Conservation (phyloP, 148 eudicot species). For the Chenopodium suecicum region DNA sequence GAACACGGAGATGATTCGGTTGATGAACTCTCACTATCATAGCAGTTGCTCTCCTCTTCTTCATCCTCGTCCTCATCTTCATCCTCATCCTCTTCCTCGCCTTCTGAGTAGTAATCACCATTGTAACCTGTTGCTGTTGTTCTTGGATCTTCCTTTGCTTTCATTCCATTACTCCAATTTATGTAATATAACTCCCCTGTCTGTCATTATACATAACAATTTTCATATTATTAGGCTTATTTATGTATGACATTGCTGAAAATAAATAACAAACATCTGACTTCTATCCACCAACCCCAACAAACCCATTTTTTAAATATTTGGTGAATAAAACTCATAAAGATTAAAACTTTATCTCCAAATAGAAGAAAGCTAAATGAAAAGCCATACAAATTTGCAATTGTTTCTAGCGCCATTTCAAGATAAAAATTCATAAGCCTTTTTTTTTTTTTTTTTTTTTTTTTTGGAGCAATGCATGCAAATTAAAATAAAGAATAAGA, state of each 20-base stretch:
- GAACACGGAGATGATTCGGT: slow-evolving; percentile 46
- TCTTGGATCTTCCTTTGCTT: slow-evolving; percentile 62
- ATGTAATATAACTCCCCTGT: slow-evolving; percentile 87
- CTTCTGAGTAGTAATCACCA: slow-evolving; percentile 35
- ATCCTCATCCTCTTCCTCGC: slow-evolving; percentile 26
- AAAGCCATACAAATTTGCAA: background rate
- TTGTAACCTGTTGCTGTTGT: slow-evolving; percentile 21
- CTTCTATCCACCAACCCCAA: background rate
- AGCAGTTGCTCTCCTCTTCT: slow-evolving; percentile 28
- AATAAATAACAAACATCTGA: too few species aligned
- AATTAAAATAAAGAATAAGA: background rate
- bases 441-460: background rate
- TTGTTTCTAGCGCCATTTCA: background rate
- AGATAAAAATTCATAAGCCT: background rate
- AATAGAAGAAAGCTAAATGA: too few species aligned
- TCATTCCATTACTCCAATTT: slow-evolving; percentile 89
- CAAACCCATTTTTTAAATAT: background rate
- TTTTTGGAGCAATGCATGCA: background rate
- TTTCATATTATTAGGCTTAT: background rate
- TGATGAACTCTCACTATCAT: slow-evolving; percentile 59
- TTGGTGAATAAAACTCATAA: too few species aligned
- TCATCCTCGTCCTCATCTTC: slow-evolving; percentile 18
- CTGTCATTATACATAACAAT: slow-evolving; percentile 24
- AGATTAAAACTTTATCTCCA: too few species aligned
- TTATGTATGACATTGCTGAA: too few species aligned